Percentiles rank a stretch among this genome's conserved stretches.
phyloP scores from a whole-genome alignment of 1,284 basidiomycete genomes.

The Rhodotorula sp. region DNA sequence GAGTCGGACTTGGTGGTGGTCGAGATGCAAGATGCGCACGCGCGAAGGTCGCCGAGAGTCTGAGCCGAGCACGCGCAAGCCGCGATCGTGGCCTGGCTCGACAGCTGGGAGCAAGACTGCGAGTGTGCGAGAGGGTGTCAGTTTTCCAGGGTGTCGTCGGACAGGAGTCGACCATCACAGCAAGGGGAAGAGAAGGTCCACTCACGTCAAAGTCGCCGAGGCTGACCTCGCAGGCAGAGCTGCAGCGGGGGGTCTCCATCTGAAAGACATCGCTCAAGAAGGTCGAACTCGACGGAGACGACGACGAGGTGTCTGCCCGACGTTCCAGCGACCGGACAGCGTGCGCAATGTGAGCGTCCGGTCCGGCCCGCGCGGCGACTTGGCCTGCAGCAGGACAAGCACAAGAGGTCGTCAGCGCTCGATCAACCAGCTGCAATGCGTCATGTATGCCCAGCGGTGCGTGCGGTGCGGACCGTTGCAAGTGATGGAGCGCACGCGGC shows the following conservation, averaged over 20 bases:
- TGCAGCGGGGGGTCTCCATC: constrained; percentile 4
- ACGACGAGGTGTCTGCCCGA: constrained; percentile 9
- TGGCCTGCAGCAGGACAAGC: constrained; percentile 1
- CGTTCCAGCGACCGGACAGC: constrained; percentile 4
- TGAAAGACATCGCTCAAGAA: constrained; percentile 27
- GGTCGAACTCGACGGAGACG: constrained; percentile 17
- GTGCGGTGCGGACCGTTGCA: not conserved
- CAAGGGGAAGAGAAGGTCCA: not conserved
- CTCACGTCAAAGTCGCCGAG: constrained; percentile 22
- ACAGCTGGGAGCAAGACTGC: constrained; percentile 27
- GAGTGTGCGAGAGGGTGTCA: not conserved
- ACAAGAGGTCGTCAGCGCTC: not conserved
- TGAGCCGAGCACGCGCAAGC: constrained; percentile 35
- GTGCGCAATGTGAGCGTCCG: constrained; percentile 6
- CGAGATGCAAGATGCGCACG: constrained; percentile 33
- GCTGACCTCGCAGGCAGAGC: constrained; percentile 12
- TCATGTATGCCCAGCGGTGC: not conserved
- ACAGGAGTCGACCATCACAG: not conserved
- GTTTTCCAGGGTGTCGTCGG: no score
- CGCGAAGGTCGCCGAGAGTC: constrained; percentile 29
- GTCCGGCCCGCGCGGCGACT: constrained; percentile 6
- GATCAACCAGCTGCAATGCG: not conserved
- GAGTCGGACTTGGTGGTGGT: constrained; percentile 4
- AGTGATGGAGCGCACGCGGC: not conserved
- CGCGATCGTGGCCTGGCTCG: constrained; percentile 27